Conservation (phyloP, 2,329 filamentous ascomycete genomes). For the Hypoxylon sp. region DNA sequence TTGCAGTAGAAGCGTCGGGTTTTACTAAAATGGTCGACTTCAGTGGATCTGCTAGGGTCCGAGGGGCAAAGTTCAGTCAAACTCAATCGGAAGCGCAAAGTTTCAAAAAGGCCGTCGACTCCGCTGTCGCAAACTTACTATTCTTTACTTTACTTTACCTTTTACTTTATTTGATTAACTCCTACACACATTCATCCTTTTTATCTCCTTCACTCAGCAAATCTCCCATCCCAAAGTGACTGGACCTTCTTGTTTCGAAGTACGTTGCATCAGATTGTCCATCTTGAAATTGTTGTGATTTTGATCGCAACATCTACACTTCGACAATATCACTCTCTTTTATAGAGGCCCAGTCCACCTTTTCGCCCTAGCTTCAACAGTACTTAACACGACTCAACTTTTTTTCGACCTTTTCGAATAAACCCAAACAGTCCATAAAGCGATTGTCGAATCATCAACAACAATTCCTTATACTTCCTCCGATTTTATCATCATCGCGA, state of each 20-base stretch:
- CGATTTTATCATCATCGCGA: too few species aligned
- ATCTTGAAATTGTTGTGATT: background rate
- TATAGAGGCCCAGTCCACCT: too few species aligned
- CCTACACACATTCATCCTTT: background rate
- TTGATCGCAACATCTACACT: too few species aligned
- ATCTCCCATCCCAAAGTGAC: background rate
- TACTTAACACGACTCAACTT: too few species aligned
- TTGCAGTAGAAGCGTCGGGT: too few species aligned
- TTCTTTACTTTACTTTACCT: background rate
- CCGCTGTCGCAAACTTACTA: constrained; percentile 30
- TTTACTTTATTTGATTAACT: constrained; percentile 4
- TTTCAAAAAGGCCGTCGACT: constrained; percentile 18
- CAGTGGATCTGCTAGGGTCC: constrained; percentile 6
- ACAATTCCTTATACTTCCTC: too few species aligned
- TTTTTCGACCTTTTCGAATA: too few species aligned
- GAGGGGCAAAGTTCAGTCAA: constrained; percentile 32
- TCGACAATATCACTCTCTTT: constrained; percentile 7
- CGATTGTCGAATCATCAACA: too few species aligned
- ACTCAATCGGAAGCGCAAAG: constrained; percentile 15
- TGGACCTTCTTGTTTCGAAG: constrained; percentile 12
- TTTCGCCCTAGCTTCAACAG: too few species aligned
- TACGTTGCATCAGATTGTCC: constrained; percentile 14
- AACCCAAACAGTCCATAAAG: too few species aligned
- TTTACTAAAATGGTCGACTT: constrained; percentile 8
- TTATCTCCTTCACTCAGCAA: constrained; percentile 7